A percentile compares a stretch with the other conserved stretches of the same genome.
phyloP scores from a whole-genome alignment of 306 rosid genomes.

The Cicer chorassanicum region DNA sequence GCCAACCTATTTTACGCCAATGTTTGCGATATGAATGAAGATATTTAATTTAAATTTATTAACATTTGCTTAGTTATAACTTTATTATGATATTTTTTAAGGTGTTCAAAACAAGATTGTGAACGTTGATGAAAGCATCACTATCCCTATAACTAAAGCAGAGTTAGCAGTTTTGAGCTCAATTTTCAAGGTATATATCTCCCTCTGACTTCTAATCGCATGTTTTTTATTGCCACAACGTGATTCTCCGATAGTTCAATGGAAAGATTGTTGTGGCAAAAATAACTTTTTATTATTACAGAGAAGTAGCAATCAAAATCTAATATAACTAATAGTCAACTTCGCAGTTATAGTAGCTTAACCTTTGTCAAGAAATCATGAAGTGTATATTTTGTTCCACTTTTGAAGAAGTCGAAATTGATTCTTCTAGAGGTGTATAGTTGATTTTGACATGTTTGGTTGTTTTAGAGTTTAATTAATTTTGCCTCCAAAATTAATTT shows the following conservation, averaged over 20 bases:
- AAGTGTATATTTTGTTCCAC: neutral
- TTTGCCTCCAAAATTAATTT: no score
- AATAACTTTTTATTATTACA: neutral
- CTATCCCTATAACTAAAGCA: constrained; percentile 79
- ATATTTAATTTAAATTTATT: neutral
- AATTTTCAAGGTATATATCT: constrained; percentile 72
- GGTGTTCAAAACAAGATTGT: constrained; percentile 86
- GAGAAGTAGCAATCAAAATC: constrained; percentile 29
- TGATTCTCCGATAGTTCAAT: constrained; percentile 6
- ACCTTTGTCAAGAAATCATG: constrained; percentile 9
- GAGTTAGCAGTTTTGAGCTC: constrained; percentile 78
- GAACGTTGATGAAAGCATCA: constrained; percentile 75
- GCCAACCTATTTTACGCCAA: constrained; percentile 6
- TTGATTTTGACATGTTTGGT: no score
- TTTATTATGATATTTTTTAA: constrained; percentile 44
- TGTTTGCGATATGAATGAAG: constrained; percentile 1
- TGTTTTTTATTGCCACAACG: neutral
- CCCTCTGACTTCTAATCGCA: neutral
- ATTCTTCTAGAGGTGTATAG: no score
- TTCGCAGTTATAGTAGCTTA: constrained; percentile 4
- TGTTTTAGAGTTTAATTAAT: no score
- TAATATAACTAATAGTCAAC: constrained; percentile 11
- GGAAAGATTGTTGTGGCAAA: neutral
- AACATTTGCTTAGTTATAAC: constrained; percentile 34
- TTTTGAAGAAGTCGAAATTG: no score